Evolutionary conservation across 495 filamentous ascomycete genomes (phyloP).

Genomic region (Margaritispora aquatica): DNA sequence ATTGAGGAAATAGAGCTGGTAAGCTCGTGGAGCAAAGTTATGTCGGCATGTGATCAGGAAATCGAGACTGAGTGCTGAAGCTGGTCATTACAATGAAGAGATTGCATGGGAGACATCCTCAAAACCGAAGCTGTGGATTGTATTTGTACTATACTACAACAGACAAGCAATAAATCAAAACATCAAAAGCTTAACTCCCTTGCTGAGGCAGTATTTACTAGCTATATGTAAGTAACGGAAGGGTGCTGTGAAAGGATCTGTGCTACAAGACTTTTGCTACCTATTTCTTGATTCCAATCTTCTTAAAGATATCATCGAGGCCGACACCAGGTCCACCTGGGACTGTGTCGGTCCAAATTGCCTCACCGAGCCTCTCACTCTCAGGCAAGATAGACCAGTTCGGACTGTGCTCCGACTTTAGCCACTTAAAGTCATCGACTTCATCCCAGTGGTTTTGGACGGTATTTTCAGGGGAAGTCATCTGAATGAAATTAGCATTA

Average conservation of each 20-base stretch:
- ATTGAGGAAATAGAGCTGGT: no score
- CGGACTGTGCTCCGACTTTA: constrained; percentile 77
- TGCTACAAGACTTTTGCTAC: neutral
- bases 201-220: neutral
- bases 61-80: no score
- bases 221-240: neutral
- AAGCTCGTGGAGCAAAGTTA: no score
- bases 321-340: constrained; percentile 55
- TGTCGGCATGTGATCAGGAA: no score
- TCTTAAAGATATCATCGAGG: constrained; percentile 62
- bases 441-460: constrained; percentile 70
- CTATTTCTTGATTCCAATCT: constrained; percentile 36
- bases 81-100: no score
- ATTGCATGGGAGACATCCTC: no score
- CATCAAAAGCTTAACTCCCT: neutral
- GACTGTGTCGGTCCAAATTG: constrained; percentile 66
- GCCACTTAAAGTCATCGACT: constrained; percentile 97
- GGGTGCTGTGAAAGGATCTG: no score
- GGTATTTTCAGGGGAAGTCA: constrained; percentile 22
- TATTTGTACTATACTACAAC: neutral
- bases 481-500: constrained; percentile 8
- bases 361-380: constrained; percentile 51
- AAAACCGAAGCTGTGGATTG: neutral
- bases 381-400: constrained; percentile 74
- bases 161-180: neutral